Evolutionary conservation across 2,329 filamentous ascomycete genomes (phyloP), one percentile per base, ranked within the genome.

Genomic region (Ceratocystis destructans): DNA sequence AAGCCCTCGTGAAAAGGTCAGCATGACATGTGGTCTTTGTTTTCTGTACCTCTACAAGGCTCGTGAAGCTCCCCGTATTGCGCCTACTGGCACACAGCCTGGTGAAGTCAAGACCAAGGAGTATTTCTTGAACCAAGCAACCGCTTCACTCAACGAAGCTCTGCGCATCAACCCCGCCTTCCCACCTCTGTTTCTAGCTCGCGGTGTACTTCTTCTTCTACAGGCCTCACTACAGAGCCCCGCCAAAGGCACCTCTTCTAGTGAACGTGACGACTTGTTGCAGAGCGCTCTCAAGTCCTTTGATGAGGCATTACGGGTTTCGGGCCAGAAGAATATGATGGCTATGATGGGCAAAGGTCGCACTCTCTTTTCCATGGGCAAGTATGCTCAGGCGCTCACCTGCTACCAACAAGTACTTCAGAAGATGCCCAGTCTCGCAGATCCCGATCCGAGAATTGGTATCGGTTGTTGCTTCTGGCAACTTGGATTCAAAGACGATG

Each of bases 401-500:
- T 81, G 83, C 28, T 99, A 97, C 74, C 94, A 99, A 76, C 88
- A 90, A 68, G 90, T 91, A 17, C 78, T 99, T 63, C 81, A 86
- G 71, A 91, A 88, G 75, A 91, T 92, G 79, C 94, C 94, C 1
- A 86, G 90, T 70, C 81, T 97, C 72, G 84, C 88, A 53, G 94
- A 99, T 72, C 94, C 94, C 0, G 94, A 99, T 75, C 95, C 94
- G 70, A 85, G 95, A 71, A 93, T 99, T 71, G 94, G 94, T 66
- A 93, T 99, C 72, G 94, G 94, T 59, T 94, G 90, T 76, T 99
- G 94, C 78, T 87, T 96, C 75, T 99, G 95, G 94, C 90, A 96
- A 75, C 81, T 99, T 33, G 92, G 92, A 10, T 91, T 90, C 79
- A 96, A 95, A 75, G 90, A 96, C 44, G 90, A 96, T 72, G 94